Conservation (phyloP, 1,284 basidiomycete species). For the Moniliophthora roreri region DNA sequence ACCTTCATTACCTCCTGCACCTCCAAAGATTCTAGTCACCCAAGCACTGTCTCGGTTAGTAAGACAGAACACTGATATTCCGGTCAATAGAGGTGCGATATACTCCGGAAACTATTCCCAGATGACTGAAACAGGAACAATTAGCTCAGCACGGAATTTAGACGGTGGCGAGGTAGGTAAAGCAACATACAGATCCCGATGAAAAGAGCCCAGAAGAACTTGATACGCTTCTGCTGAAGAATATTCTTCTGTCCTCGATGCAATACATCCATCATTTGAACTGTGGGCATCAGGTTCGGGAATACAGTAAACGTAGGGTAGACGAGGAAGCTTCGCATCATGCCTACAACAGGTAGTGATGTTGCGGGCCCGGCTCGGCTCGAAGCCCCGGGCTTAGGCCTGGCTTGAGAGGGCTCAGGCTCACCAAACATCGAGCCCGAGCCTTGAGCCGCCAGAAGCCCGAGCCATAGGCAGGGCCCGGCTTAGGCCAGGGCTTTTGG, state of each 20-base stretch:
- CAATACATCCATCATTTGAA: conserved; percentile 25
- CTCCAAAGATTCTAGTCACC: conserved; percentile 58
- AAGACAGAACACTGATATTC: conserved; percentile 59
- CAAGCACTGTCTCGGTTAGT: conserved; percentile 50
- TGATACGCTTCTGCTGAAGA: conserved; percentile 34
- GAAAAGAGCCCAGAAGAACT: conserved; percentile 45
- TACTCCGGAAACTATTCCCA: conserved; percentile 46
- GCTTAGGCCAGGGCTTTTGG: no score
- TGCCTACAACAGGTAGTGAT: conserved; percentile 11
- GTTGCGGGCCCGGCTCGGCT: no score
- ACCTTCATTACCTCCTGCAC: conserved; percentile 43
- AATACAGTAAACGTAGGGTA: conserved; percentile 27
- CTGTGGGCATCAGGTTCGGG: conserved; percentile 30
- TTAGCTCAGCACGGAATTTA: not conserved
- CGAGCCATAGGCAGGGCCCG: no score
- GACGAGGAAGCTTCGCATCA: conserved; percentile 25
- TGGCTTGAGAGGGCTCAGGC: no score
- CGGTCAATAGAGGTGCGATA: conserved; percentile 42
- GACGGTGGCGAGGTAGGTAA: not conserved
- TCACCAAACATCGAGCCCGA: no score
- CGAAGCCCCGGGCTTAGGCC: no score
- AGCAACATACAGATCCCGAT: conserved; percentile 33
- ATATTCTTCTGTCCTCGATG: conserved; percentile 15
- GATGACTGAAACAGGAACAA: conserved; percentile 33
- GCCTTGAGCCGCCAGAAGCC: no score